These are phyloP conservation scores for Fomitopsis betulina DNA, from an alignment of 1,284 basidiomycete genomes.

Conservation along the genomic window DNA sequence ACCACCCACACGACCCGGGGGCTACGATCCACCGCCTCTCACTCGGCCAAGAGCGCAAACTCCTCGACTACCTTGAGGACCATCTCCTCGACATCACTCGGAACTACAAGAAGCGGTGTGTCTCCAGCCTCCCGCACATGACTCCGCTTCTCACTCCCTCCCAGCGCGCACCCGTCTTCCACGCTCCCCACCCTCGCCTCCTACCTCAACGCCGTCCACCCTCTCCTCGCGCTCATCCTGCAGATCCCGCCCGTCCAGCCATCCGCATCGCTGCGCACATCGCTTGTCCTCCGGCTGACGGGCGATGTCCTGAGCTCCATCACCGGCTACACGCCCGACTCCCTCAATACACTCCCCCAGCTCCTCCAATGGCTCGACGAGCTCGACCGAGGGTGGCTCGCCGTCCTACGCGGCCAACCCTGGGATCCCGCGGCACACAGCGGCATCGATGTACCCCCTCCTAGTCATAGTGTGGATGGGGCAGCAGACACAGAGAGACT, in stretches of 20 bases:
- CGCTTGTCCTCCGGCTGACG: slow-evolving; percentile 65
- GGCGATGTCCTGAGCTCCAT: slow-evolving; percentile 57
- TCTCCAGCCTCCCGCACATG: slow-evolving; percentile 4
- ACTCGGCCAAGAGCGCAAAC: slow-evolving; percentile 54
- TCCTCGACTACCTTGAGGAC: slow-evolving; percentile 60
- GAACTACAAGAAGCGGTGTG: slow-evolving; percentile 69
- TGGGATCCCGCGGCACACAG: slow-evolving; percentile 51
- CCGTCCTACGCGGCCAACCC: slow-evolving; percentile 52
- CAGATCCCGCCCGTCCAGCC: slow-evolving; percentile 69
- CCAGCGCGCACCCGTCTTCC: slow-evolving; percentile 51
- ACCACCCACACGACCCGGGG: too few species aligned
- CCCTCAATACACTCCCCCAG: slow-evolving; percentile 36
- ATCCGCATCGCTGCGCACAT: slow-evolving; percentile 57
- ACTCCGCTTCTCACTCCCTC: not conserved
- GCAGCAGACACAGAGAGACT: not conserved
- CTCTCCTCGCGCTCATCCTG: slow-evolving; percentile 54
- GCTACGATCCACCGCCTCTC: slow-evolving; percentile 23
- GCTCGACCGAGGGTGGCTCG: slow-evolving; percentile 67
- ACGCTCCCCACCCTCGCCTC: slow-evolving; percentile 46
- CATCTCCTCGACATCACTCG: slow-evolving; percentile 58
- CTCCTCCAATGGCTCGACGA: slow-evolving; percentile 64
- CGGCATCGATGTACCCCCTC: slow-evolving; percentile 47
- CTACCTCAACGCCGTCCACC: slow-evolving; percentile 53
- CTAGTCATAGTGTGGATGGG: slow-evolving; percentile 23
- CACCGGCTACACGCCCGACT: slow-evolving; percentile 48